phyloP scores from a whole-genome alignment of 2,329 filamentous ascomycete genomes.

The Paraphaeosphaeria sporulosa region DNA sequence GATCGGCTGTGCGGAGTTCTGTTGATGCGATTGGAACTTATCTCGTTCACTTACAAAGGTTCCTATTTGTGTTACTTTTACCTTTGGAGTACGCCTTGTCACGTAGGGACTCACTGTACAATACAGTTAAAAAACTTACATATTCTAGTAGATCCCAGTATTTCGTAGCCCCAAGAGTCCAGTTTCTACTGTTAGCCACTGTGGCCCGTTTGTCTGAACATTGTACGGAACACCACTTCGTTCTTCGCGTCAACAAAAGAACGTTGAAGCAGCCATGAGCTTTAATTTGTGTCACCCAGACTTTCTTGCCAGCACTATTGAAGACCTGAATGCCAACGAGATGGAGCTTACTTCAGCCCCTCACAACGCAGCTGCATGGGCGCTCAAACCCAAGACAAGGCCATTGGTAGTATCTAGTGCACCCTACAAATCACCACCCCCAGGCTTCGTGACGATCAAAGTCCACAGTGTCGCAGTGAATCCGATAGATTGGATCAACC shows the following conservation, averaged over 20 bases:
- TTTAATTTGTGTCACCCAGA: not conserved
- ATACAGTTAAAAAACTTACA: too few species aligned
- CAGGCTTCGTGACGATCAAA: slow-evolving; percentile 7
- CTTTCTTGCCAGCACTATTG: not conserved
- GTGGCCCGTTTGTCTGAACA: too few species aligned
- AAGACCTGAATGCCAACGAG: not conserved
- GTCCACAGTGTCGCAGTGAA: slow-evolving; percentile 11
- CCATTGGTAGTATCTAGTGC: not conserved
- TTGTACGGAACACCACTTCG: too few species aligned
- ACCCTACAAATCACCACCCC: not conserved
- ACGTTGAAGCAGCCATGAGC: not conserved
- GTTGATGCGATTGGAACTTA: not conserved
- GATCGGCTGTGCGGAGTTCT: not conserved
- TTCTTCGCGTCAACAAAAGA: too few species aligned
- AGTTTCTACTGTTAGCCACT: too few species aligned
- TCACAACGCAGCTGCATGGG: not conserved
- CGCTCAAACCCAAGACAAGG: not conserved
- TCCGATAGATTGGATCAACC: slow-evolving; percentile 8
- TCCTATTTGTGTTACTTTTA: too few species aligned
- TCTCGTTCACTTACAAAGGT: too few species aligned
- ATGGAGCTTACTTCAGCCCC: not conserved
- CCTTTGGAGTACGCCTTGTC: too few species aligned
- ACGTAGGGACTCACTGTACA: too few species aligned
- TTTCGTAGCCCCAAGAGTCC: too few species aligned
- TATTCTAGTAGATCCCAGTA: too few species aligned